Evolutionary conservation across 2,329 filamentous ascomycete species (phyloP), one percentile per base, ranked within the genome.

Genomic region (Colletotrichum abscissum): DNA sequence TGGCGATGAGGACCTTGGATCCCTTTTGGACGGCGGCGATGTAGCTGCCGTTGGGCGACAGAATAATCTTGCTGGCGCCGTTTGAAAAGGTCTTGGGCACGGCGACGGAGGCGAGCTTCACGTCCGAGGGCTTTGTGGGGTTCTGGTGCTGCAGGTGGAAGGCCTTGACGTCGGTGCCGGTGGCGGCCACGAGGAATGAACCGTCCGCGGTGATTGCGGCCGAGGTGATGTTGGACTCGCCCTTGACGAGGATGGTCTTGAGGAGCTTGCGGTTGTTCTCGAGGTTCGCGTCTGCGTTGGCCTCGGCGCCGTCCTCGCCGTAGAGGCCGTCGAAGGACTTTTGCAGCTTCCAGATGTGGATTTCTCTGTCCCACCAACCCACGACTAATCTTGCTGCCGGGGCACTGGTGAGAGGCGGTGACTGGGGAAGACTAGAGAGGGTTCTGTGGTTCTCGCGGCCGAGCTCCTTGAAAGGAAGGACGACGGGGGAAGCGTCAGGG

Each of bases 331-430:
- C 82, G 19, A 88, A 82, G 5, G 87, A 82, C 72, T 83, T 84
- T 60, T 80, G 84, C 19, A 91, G 78, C 52, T 86, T 89, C 95
- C 95, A 99, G 74, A 99, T 89, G 77, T 93, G 92, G 62, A 98
- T 87, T 80, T 97, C 94, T 69, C 93, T 89, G 76, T 96, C 94
- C 95, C 95, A 98, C 94, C 95, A 98, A 81, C 94, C 94, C 78
- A 97, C 90, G 30, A 99, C 85, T 26, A 98, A 85, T 62, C 97
- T 90, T 56, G 92, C 92, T 55, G 89, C 89, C 1, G 92, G 86
- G 4, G 95, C 93, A 76, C 94, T 95, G 46, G 90, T 86, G 8
- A 98, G 82, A 3, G 93, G 92, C 1, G 94, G 89, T 63, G 90
- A 87, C 79, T 98, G 95, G 2, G 97, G 96, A 16, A 99, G 88